Conservation (phyloP, 2,329 filamentous ascomycete genomes). For the Aspergillus sp. region DNA sequence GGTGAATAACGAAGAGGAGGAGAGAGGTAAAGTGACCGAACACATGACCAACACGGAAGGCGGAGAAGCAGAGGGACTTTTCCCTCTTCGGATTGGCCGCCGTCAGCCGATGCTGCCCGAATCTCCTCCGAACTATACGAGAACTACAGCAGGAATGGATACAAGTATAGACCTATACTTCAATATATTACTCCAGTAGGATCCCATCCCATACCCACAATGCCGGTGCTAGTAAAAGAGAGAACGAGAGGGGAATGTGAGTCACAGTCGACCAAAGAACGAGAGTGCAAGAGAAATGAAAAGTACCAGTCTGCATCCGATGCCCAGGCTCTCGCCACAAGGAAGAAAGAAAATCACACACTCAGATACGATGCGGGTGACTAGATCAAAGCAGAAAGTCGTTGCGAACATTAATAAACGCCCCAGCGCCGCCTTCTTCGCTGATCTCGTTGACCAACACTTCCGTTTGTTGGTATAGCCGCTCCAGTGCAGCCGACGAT, state of each 20-base stretch:
- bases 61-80: constrained; percentile 1
- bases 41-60: constrained; percentile 4
- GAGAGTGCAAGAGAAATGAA: neutral
- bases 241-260: neutral
- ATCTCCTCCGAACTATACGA: no score
- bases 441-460: constrained; percentile 81
- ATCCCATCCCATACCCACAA: neutral
- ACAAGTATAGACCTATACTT: no score
- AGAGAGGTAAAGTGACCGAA: neutral
- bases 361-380: neutral
- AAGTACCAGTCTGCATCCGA: constrained; percentile 2
- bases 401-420: constrained; percentile 71
- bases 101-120: neutral
- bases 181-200: no score
- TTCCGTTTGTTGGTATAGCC: constrained; percentile 80
- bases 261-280: neutral
- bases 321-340: neutral
- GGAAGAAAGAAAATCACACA: constrained; percentile 2
- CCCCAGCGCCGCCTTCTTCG: constrained; percentile 74
- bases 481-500: constrained; percentile 80
- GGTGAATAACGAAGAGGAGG: neutral
- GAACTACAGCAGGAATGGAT: no score
- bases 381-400: constrained; percentile 42
- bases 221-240: neutral
- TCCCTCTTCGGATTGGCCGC: neutral